Evolutionary conservation across 345 rosid genomes (phyloP).

Genomic region (Fremontodendron californicum): DNA sequence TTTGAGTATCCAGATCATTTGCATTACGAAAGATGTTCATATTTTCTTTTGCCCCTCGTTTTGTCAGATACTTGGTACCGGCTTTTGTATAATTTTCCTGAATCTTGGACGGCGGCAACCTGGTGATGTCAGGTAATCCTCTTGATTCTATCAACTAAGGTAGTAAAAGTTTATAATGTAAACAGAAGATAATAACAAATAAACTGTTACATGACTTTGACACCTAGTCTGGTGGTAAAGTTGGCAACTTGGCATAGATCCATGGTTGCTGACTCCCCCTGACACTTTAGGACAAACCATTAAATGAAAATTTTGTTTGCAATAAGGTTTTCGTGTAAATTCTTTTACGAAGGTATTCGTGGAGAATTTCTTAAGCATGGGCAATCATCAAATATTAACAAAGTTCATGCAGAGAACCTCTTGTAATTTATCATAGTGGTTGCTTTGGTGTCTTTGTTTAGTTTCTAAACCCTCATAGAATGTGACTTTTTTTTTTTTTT

Average conservation of each 20-base stretch:
- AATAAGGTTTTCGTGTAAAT: not conserved
- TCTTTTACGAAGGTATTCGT: not conserved
- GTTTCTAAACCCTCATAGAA: not conserved
- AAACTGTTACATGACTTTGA: not conserved
- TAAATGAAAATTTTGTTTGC: not conserved
- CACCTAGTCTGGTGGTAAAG: not conserved
- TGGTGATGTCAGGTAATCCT: conserved; percentile 79
- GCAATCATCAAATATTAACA: not conserved
- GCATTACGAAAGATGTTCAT: not conserved
- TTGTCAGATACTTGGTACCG: conserved; percentile 74
- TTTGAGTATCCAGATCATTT: conserved; percentile 2
- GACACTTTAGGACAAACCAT: not conserved
- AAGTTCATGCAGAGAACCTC: not conserved
- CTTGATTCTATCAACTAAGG: not conserved
- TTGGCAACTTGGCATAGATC: not conserved
- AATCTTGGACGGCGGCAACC: conserved; percentile 82
- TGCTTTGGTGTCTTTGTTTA: conserved; percentile 2
- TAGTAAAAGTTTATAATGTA: not conserved
- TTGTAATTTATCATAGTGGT: not conserved
- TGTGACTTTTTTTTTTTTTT: not conserved
- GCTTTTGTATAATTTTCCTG: conserved; percentile 67
- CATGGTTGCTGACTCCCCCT: not conserved
- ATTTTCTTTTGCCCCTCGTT: not conserved
- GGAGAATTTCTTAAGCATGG: not conserved
- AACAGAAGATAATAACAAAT: not conserved